These are phyloP conservation scores for Mucor sp. DNA, from an alignment of 371 early-diverging fungal species.

Conservation along the genomic window DNA sequence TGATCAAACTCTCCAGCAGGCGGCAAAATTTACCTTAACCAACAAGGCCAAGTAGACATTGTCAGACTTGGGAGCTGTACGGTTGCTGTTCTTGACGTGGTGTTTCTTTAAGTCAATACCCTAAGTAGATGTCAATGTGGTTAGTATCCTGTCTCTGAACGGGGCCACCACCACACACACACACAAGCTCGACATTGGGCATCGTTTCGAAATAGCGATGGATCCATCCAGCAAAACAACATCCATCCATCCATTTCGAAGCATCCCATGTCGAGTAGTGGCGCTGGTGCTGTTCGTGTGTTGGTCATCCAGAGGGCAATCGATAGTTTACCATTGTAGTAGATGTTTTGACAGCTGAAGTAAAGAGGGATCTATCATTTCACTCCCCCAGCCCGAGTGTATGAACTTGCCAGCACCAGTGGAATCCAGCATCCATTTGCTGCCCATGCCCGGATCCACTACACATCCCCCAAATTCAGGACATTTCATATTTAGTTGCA, in stretches of 20 bases:
- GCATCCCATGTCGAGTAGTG: neutral
- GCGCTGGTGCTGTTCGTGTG: neutral
- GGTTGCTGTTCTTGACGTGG: conserved; percentile 90
- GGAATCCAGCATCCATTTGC: neutral
- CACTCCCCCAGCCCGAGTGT: conserved; percentile 13
- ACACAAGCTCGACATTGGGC: neutral
- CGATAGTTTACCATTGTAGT: conserved; percentile 24
- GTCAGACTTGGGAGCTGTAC: conserved; percentile 86
- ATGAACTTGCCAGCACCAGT: conserved; percentile 2
- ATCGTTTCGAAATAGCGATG: neutral
- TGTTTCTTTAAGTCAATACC: conserved; percentile 97
- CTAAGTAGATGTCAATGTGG: conserved; percentile 39
- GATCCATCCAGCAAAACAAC: neutral
- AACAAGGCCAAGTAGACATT: conserved; percentile 94
- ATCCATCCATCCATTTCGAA: conserved; percentile 28
- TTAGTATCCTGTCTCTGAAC: neutral
- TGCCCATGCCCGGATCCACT: neutral
- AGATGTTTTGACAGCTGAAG: conserved; percentile 35
- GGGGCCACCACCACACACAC: neutral
- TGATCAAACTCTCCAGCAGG: neutral
- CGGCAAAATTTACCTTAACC: conserved; percentile 70
- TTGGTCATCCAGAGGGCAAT: neutral
- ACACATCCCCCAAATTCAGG: neutral
- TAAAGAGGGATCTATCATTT: conserved; percentile 26
- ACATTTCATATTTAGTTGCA: neutral